Conservation (phyloP, 139 green algal genomes). For the Chlamydomonas sp. region DNA sequence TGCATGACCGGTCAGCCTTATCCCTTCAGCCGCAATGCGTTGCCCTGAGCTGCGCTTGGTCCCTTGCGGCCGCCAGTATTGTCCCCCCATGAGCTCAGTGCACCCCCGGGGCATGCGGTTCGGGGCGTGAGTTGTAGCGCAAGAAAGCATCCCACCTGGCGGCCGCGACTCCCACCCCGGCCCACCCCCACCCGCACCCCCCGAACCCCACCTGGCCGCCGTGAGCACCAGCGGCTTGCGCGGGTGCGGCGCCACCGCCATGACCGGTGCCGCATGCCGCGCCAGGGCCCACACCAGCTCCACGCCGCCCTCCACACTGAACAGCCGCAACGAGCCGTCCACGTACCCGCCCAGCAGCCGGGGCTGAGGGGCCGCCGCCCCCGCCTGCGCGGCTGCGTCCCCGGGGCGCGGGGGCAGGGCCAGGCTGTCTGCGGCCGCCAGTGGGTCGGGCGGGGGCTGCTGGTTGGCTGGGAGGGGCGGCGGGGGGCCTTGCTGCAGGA, state of each 20-base stretch:
- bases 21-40: too few relatives aligned
- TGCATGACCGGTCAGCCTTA: too few relatives aligned
- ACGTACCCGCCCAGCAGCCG: constrained; percentile 45
- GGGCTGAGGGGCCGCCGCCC: neutral
- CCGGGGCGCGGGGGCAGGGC: neutral
- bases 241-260: constrained; percentile 42
- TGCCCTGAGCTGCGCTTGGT: too few relatives aligned
- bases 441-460: too few relatives aligned
- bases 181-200: too few relatives aligned
- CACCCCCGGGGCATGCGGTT: too few relatives aligned
- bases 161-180: too few relatives aligned
- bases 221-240: constrained; percentile 19
- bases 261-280: constrained; percentile 32
- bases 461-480: neutral
- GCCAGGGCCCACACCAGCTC: constrained; percentile 35
- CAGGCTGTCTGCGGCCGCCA: neutral
- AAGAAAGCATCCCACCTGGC: too few relatives aligned
- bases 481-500: neutral
- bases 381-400: neutral
- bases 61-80: too few relatives aligned
- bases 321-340: constrained; percentile 47
- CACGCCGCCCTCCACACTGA: constrained; percentile 15
- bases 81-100: too few relatives aligned
- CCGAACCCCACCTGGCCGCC: constrained; percentile 22
- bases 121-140: too few relatives aligned